A percentile compares a stretch with the other conserved stretches of the same genome.
phyloP scores from a whole-genome alignment of 202 grass and related monocot genomes.

The Miscanthus sacchariflorus region DNA sequence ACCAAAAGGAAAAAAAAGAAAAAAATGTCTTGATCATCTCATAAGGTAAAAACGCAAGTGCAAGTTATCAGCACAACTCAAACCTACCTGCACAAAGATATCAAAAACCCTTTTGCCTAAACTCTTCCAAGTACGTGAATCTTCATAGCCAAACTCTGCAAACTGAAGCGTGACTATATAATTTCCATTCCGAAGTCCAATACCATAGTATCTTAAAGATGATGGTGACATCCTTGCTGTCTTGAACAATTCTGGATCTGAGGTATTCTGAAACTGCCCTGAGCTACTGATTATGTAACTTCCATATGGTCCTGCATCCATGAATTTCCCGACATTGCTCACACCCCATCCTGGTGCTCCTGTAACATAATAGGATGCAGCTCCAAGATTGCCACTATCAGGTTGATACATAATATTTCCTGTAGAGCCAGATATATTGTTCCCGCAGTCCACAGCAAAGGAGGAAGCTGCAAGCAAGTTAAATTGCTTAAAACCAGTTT shows the following conservation, averaged over 20 bases:
- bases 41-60: too few relatives aligned
- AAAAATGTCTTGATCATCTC: too few relatives aligned
- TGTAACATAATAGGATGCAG: constrained; percentile 71
- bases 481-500: not conserved
- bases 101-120: constrained; percentile 80
- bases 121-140: constrained; percentile 58
- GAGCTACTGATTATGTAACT: constrained; percentile 58
- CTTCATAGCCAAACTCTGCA: constrained; percentile 57
- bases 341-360: constrained; percentile 54
- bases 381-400: constrained; percentile 47
- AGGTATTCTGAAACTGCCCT: constrained; percentile 61
- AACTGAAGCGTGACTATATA: constrained; percentile 72
- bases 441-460: constrained; percentile 75
- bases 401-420: constrained; percentile 5
- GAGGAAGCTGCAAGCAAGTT: constrained; percentile 54
- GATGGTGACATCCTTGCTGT: constrained; percentile 78
- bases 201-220: constrained; percentile 78
- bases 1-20: too few relatives aligned
- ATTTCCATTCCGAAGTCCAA: constrained; percentile 47
- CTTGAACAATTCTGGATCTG: constrained; percentile 65
- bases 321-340: constrained; percentile 65
- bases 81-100: constrained; percentile 78
- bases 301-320: constrained; percentile 12
- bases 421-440: not conserved
- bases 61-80: constrained; percentile 1